phyloP scores from a whole-genome alignment of 805 yeast genomes.

The Wickerhamomyces rabaulensis region DNA sequence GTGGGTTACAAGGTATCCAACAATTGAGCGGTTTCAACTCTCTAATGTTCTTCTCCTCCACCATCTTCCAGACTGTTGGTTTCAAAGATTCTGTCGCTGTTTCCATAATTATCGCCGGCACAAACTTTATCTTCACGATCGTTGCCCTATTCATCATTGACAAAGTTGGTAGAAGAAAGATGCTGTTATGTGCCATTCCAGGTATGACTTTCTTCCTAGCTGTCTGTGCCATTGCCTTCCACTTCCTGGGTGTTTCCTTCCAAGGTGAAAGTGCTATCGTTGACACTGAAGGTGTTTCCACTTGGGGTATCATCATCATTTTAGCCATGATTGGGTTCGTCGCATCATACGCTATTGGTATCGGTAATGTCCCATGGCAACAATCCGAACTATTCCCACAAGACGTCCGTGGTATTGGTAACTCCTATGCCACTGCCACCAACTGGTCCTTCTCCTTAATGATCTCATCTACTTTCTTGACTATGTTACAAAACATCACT shows the following conservation, averaged over 20 bases:
- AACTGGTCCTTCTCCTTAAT: constrained; percentile 95
- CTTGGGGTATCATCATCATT: constrained; percentile 88
- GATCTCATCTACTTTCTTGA: constrained; percentile 86
- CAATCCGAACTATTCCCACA: constrained; percentile 94
- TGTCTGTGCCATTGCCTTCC: constrained; percentile 87
- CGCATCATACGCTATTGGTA: constrained; percentile 88
- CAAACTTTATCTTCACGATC: constrained; percentile 84
- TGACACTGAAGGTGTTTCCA: constrained; percentile 38
- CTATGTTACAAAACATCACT: constrained; percentile 89
- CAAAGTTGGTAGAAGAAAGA: constrained; percentile 79
- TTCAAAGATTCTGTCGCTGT: constrained; percentile 87
- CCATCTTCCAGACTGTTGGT: constrained; percentile 88
- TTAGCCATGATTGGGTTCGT: constrained; percentile 82
- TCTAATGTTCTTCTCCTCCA: constrained; percentile 89
- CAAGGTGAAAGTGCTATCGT: constrained; percentile 39
- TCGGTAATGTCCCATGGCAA: constrained; percentile 98
- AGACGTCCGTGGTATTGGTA: constrained; percentile 87
- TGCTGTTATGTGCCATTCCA: constrained; percentile 76
- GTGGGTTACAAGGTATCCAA: constrained; percentile 94
- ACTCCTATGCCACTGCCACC: constrained; percentile 84
- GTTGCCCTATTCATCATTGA: constrained; percentile 87
- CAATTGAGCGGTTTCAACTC: constrained; percentile 97
- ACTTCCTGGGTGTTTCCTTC: constrained; percentile 65
- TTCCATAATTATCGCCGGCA: constrained; percentile 88
- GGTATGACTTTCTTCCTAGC: constrained; percentile 76